phyloP scores from a whole-genome alignment of 2,329 filamentous ascomycete species.

The Thielaviopsis euricoi region DNA sequence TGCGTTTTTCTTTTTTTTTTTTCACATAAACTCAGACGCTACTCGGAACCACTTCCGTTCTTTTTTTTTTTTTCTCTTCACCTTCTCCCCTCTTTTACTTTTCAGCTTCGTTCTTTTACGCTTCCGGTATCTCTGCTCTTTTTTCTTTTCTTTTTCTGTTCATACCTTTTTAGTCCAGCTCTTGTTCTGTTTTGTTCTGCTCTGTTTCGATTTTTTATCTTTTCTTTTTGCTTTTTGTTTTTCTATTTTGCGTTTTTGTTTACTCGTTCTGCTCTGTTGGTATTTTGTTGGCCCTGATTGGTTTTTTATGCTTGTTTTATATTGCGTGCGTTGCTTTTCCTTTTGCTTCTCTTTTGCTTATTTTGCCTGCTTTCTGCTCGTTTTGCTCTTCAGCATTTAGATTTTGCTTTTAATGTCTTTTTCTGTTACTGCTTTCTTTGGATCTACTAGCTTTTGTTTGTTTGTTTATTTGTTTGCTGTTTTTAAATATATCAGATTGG shows the following conservation, averaged over 20 bases:
- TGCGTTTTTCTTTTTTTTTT: constrained; percentile 17
- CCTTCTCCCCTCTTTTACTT: background rate
- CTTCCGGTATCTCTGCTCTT: constrained; percentile 14
- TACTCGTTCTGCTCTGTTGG: constrained; percentile 15
- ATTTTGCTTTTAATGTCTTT: constrained; percentile 22
- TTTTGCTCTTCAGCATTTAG: constrained; percentile 25
- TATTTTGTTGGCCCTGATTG: constrained; percentile 2
- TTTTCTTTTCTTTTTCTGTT: constrained; percentile 16
- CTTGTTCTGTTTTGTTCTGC: constrained; percentile 16
- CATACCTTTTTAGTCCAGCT: constrained; percentile 14
- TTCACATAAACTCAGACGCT: constrained; percentile 5
- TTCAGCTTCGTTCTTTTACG: constrained; percentile 15
- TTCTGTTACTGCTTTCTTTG: constrained; percentile 25
- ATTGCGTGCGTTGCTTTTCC: too few relatives aligned
- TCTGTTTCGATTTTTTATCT: constrained; percentile 26
- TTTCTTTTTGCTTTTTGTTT: constrained; percentile 22
- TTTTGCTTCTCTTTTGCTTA: too few relatives aligned
- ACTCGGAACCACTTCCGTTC: constrained; percentile 7
- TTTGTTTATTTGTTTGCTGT: constrained; percentile 15
- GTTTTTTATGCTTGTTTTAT: constrained; percentile 22
- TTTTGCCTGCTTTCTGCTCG: too few relatives aligned
- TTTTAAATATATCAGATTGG: background rate
- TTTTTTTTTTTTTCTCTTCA: constrained; percentile 5
- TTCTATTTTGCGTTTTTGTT: constrained; percentile 17
- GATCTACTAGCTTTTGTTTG: constrained; percentile 16